These are phyloP conservation scores for Nyssa sinensis DNA, from an alignment of 148 eudicot species.

Conservation along the genomic window DNA sequence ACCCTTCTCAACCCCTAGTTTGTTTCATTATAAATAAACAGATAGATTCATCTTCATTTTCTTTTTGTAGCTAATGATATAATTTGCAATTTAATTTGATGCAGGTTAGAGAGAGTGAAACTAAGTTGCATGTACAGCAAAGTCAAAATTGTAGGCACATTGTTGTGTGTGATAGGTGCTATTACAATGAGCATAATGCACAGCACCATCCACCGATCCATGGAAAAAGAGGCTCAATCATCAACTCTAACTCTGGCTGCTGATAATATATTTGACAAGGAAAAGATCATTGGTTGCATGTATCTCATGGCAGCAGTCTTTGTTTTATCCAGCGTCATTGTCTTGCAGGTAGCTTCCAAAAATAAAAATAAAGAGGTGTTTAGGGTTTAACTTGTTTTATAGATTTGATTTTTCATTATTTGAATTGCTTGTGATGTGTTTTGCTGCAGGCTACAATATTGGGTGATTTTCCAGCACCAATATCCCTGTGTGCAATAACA, in stretches of 20 bases:
- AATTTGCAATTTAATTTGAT: neutral
- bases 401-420: neutral
- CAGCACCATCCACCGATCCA: slow-evolving; percentile 11
- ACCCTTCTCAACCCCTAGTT: no score
- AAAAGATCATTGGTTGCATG: slow-evolving; percentile 44
- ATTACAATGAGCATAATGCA: slow-evolving; percentile 63
- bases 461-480: slow-evolving; percentile 65
- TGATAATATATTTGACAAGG: slow-evolving; percentile 18
- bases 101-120: slow-evolving; percentile 58
- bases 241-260: neutral
- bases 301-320: slow-evolving; percentile 65
- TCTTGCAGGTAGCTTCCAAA: slow-evolving; percentile 67
- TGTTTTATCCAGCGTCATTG: slow-evolving; percentile 49
- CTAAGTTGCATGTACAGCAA: slow-evolving; percentile 56
- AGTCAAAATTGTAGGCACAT: slow-evolving; percentile 60
- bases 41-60: neutral
- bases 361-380: no score
- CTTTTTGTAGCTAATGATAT: neutral
- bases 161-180: slow-evolving; percentile 67
- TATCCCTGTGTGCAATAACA: slow-evolving; percentile 59
- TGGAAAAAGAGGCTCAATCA: neutral
- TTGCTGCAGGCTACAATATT: slow-evolving; percentile 53
- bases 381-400: no score
- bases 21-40: no score
- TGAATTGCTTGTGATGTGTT: neutral